A percentile compares a stretch with the other conserved stretches of the same genome.
Conservation (phyloP, 2,329 filamentous ascomycete species). For the Xylaria sp. region DNA sequence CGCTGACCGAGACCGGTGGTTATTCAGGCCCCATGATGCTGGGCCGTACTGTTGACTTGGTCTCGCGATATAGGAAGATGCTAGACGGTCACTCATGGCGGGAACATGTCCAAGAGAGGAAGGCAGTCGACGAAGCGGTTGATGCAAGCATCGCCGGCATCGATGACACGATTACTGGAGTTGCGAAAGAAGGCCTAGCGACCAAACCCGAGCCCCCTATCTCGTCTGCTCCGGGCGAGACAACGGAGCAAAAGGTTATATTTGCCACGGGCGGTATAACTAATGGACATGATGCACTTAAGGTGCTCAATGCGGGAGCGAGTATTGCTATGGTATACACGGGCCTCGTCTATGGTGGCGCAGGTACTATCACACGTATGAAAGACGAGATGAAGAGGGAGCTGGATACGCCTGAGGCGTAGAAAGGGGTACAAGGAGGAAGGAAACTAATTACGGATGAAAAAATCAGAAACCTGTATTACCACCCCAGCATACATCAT, state of each 20-base stretch:
- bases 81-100: conserved; percentile 64
- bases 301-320: conserved; percentile 87
- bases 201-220: conserved; percentile 57
- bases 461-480: conserved; percentile 23
- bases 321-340: conserved; percentile 95
- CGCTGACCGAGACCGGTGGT: conserved; percentile 82
- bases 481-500: conserved; percentile 29
- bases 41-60: conserved; percentile 79
- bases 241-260: conserved; percentile 74
- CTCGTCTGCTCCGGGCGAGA: conserved; percentile 18
- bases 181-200: conserved; percentile 42
- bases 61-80: conserved; percentile 79
- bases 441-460: conserved; percentile 2
- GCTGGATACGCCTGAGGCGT: conserved; percentile 43
- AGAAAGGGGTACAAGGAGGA: conserved; percentile 5
- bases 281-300: conserved; percentile 83
- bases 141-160: conserved; percentile 51
- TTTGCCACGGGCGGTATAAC: conserved; percentile 96
- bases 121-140: conserved; percentile 49
- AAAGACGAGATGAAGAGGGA: conserved; percentile 69
- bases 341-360: conserved; percentile 71
- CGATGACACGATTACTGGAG: conserved; percentile 50
- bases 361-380: conserved; percentile 72
- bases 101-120: conserved; percentile 47
- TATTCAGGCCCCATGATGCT: conserved; percentile 94